Evolutionary conservation across 2,329 filamentous ascomycete genomes (phyloP).

Genomic region (Colletotrichum sp.): DNA sequence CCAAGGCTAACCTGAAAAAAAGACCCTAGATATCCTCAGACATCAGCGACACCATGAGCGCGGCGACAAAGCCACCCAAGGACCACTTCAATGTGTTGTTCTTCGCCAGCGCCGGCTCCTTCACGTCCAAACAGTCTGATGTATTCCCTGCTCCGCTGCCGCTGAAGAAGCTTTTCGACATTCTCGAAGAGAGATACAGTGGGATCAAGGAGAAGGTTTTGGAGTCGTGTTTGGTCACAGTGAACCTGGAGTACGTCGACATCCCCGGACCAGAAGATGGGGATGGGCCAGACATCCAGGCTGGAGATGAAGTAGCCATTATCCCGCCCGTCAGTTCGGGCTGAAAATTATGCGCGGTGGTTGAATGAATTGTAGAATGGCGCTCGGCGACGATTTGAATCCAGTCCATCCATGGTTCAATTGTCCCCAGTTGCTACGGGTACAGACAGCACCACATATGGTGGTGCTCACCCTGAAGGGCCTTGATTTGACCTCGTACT

Average conservation of each 20-base stretch:
- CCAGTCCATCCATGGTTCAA: neutral
- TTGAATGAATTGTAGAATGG: neutral
- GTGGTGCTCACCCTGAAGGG: neutral
- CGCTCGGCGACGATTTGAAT: constrained; percentile 4
- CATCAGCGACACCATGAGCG: constrained; percentile 32
- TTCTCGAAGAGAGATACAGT: constrained; percentile 71
- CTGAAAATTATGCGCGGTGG: constrained; percentile 43
- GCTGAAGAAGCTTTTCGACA: constrained; percentile 66
- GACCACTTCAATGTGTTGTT: constrained; percentile 83
- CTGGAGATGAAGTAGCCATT: constrained; percentile 84
- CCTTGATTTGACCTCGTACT: neutral
- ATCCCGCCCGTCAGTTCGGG: constrained; percentile 90
- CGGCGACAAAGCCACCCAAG: constrained; percentile 51
- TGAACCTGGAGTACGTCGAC: constrained; percentile 85
- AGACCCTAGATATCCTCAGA: neutral
- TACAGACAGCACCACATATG: neutral
- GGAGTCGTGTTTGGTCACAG: constrained; percentile 74
- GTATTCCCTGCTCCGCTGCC: constrained; percentile 69
- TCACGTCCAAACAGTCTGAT: constrained; percentile 72
- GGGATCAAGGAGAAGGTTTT: constrained; percentile 75
- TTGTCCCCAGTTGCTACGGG: neutral
- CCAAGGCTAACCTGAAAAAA: constrained; percentile 25
- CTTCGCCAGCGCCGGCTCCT: constrained; percentile 78
- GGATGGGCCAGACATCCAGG: constrained; percentile 59
- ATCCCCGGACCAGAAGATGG: constrained; percentile 49